Evolutionary conservation across 2,329 filamentous ascomycete species (phyloP).

Genomic region (Pseudogymnoascus sp.): DNA sequence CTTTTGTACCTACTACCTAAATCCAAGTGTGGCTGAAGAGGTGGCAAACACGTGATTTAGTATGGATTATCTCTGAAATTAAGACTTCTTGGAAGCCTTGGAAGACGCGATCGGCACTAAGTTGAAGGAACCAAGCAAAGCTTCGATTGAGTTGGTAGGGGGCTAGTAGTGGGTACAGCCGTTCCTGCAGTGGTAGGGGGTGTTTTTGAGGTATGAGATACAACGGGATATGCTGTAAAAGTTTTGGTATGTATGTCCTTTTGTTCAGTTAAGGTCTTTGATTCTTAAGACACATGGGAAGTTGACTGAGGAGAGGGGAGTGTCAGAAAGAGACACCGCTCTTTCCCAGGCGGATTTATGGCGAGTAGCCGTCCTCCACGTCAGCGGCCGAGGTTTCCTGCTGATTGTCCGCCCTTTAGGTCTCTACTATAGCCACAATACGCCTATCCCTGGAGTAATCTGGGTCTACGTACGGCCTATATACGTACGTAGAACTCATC

Average conservation of each 20-base stretch:
- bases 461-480: background rate
- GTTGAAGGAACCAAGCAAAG: background rate
- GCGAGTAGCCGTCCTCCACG: background rate
- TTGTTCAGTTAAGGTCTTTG: background rate
- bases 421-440: background rate
- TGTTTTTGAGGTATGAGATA: background rate
- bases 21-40: background rate
- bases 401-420: background rate
- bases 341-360: background rate
- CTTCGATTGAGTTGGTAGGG: background rate
- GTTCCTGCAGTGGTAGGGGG: background rate
- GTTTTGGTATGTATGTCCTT: background rate
- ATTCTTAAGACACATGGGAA: background rate
- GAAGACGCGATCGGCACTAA: background rate
- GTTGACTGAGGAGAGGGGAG: background rate
- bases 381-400: background rate
- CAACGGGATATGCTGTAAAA: background rate
- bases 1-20: background rate
- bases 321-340: background rate
- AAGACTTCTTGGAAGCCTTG: background rate
- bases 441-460: background rate
- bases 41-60: background rate
- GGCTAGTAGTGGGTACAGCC: conserved; percentile 1
- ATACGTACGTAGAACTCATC: background rate
- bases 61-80: background rate